Evolutionary conservation across 2,329 filamentous ascomycete genomes (phyloP), one percentile per base, ranked within the genome.

Genomic region (Juglanconis sp.): DNA sequence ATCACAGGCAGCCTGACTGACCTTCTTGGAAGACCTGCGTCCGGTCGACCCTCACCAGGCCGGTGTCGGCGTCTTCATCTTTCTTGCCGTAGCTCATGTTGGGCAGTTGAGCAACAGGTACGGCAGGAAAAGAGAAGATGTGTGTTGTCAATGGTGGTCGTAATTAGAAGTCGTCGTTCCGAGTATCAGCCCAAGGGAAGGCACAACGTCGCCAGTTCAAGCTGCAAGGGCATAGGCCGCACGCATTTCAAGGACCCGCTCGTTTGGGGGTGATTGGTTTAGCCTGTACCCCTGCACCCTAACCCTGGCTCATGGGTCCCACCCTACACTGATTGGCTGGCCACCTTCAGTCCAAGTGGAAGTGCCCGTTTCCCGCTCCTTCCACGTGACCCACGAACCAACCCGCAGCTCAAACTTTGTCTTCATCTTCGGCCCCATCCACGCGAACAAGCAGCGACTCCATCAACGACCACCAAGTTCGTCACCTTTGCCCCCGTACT

Each of bases 11-110:
- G 48, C 32, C 34, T 24, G 56, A 35, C 81, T 73, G 78, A 97
- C 95, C 95, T 89, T 99, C 95, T 82, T 98, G 95, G 77, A 98
- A 98, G 67, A 99, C 95, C 70, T 94, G 92, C 60, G 94, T 97
- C 72, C 96, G 89, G 81, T 99, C 95, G 71, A 98, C 92, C 85
- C 94, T 96, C 83, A 98, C 90, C 81, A 98, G 85, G 73, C 90
- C 89, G 75, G 89, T 86, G 75, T 97, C 94, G 73, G 89, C 91
- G 82, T 99, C 95, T 84, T 98, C 95, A 78, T 99, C 94, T 84
- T 96, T 98, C 82, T 99, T 99, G 82, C 94, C 89, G 86, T 95
- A 96, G 79, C 90, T 95, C 93, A 96, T 96, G 73, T 68, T 87
- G 80, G 78, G 79, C 77, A 59, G 53, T 59, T 62, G 56, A 46